Evolutionary conservation across 192 early-diverging fungal species (phyloP), one percentile per base, ranked within the genome.

Genomic region (Mycoemilia scoparia): DNA sequence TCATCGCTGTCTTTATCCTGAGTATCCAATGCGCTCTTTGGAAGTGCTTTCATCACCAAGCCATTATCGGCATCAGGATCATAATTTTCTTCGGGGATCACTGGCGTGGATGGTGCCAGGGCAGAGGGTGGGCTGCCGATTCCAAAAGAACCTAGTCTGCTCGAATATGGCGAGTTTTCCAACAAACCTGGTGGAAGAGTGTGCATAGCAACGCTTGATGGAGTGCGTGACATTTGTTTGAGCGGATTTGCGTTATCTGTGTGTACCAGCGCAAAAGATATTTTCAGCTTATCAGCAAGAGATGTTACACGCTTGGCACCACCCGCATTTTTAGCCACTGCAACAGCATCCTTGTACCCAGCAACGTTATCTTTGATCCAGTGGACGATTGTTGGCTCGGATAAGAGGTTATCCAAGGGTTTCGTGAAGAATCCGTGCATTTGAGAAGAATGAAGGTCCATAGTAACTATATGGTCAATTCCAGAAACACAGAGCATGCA

Each of bases 191-290:
- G 60, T 26, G 60, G 50, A 34, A 64, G 46, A 45, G 60, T 54
- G 27, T 64, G 60, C 50, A 64, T 33, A 4, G 60, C 60, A 8
- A 64, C 60, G 1, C 54, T 54, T 30, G 60, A 64, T 19, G 60
- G 60, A 28, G 60, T 57, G 43, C 60, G 58, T 39, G 60, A 59
- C 34, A 58, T 59, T 14, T 51, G 55, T 24, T 55, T 54, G 9
- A 59, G 49, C 5, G 50, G 53, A 17, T 64, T 57, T 26, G 77
- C 69, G 25, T 77, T 65, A 46, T 89, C 85, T 14, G 71, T 73
- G 55, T 98, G 93, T 43, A 98, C 89, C 62, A 98, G 66, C 10
- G 90, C 93, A 69, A 98, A 98, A 49, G 85, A 76, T 30, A 89
- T 63, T 36, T 85, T 75, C 46, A 98, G 72, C 7, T 79, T 70